Evolutionary conservation across 306 rosid genomes (phyloP).

Genomic region (Gastrolobium bilobum): DNA sequence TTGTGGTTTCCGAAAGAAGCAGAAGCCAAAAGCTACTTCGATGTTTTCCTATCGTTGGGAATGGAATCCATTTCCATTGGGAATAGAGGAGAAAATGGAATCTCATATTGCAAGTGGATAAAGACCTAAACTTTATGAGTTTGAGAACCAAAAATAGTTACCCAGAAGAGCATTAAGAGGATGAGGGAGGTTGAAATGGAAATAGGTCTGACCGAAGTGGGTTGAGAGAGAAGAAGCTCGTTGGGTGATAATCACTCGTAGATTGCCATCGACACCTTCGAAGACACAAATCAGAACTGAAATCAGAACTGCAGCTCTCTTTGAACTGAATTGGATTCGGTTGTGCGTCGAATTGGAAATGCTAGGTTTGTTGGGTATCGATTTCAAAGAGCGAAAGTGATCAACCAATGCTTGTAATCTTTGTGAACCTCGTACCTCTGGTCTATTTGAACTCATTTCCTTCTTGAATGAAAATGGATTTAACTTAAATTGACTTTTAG

Average conservation of each 20-base stretch:
- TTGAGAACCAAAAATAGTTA: background rate
- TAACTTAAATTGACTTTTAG: too few species aligned
- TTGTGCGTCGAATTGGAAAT: conserved; percentile 21
- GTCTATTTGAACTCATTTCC: conserved; percentile 42
- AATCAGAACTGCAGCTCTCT: conserved; percentile 78
- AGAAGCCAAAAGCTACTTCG: too few species aligned
- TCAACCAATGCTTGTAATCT: conserved; percentile 63
- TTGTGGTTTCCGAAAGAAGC: too few species aligned
- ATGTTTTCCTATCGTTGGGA: too few species aligned
- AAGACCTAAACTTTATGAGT: background rate
- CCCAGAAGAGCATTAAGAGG: too few species aligned
- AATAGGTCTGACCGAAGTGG: conserved; percentile 64
- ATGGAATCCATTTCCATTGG: too few species aligned
- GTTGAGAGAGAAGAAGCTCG: conserved; percentile 80
- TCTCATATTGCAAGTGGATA: too few species aligned
- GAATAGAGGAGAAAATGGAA: too few species aligned
- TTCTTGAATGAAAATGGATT: too few species aligned
- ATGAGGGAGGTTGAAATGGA: background rate
- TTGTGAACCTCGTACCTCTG: conserved; percentile 26
- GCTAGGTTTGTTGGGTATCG: conserved; percentile 16
- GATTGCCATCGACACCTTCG: conserved; percentile 55
- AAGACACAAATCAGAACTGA: conserved; percentile 82
- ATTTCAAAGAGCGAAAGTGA: conserved; percentile 47
- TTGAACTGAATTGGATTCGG: conserved; percentile 22
- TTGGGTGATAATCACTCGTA: conserved; percentile 73